Evolutionary conservation across 2,329 filamentous ascomycete genomes (phyloP), one percentile per base, ranked within the genome.

Genomic region (Colletotrichum euphorbiae): DNA sequence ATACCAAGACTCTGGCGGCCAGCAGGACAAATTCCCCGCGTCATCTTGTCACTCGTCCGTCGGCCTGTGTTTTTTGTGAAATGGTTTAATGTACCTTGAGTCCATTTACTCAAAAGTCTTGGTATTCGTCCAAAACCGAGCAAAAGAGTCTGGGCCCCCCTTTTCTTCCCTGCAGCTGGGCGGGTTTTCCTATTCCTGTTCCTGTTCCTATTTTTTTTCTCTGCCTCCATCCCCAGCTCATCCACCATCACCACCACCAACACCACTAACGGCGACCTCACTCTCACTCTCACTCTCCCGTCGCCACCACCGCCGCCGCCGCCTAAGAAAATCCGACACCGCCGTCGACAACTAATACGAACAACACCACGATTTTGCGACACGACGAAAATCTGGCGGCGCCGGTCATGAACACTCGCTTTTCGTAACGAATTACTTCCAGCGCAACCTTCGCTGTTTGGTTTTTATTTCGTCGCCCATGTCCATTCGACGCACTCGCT

Each of bases 1-100:
- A 60, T 70, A 69, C 69, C 69, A 70, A 69, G 69, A 69, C 69
- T 58, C 58, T 70, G 59, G 65, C 66, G 66, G 61, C 64, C 65
- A 69, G 60, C 69, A 59, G 45, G 51, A 57, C 56, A 38, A 56
- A 69, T 70, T 61, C 66, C 69, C 69, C 69, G 69, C 69, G 66
- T 70, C 69, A 69, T 70, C 62, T 50, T 56, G 50, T 45, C 24
- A 19, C 24, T n/a, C 12, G 24, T 17, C 21, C 28, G 21, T 45
- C 2, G 19, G 31, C 54, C 62, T 42, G 21, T 52, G 42, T 24
- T 24, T 24, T 24, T 52, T 52, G 48, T 52, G 48, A 52, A 45
- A 17, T 38, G 12, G 9, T 6, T 46, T 57, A 9, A 17, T 28
- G n/a, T 38, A 38, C 36, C 6, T 28, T n/a, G 45, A 48, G 19